Conservation (phyloP, 2,329 filamentous ascomycete species). For the Diaporthe sp. region DNA sequence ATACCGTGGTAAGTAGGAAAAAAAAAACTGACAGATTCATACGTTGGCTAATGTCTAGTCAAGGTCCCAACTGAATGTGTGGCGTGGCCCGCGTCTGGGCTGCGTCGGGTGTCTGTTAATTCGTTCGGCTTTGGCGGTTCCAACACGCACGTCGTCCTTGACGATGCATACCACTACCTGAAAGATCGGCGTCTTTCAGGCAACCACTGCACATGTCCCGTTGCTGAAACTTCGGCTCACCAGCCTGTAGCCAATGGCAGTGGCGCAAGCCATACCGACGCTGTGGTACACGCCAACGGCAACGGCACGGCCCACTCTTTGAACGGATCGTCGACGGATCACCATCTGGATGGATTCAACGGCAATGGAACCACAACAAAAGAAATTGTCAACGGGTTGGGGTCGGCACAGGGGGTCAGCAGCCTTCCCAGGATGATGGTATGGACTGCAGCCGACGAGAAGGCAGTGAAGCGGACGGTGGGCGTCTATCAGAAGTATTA, state of each 20-base stretch:
- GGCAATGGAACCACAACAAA: slow-evolving; percentile 14
- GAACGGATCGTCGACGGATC: neutral
- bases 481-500: slow-evolving; percentile 45
- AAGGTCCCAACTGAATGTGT: neutral
- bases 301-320: neutral
- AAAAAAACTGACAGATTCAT: neutral
- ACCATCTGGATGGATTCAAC: neutral
- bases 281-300: neutral
- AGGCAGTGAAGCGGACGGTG: slow-evolving; percentile 44
- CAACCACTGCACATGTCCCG: neutral
- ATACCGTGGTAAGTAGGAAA: slow-evolving; percentile 2
- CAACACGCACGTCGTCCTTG: slow-evolving; percentile 22
- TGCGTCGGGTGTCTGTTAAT: slow-evolving; percentile 17
- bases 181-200: neutral
- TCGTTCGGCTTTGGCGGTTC: slow-evolving; percentile 21
- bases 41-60: neutral
- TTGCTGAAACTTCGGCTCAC: neutral
- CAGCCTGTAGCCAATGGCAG: neutral
- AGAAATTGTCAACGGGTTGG: neutral
- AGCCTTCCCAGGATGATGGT: slow-evolving; percentile 42
- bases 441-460: slow-evolving; percentile 48
- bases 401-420: neutral
- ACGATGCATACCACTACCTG: slow-evolving; percentile 29
- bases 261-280: neutral
- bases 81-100: slow-evolving; percentile 7